These are phyloP conservation scores for Camellia japonica DNA, from an alignment of 148 eudicot species.

Conservation along the genomic window DNA sequence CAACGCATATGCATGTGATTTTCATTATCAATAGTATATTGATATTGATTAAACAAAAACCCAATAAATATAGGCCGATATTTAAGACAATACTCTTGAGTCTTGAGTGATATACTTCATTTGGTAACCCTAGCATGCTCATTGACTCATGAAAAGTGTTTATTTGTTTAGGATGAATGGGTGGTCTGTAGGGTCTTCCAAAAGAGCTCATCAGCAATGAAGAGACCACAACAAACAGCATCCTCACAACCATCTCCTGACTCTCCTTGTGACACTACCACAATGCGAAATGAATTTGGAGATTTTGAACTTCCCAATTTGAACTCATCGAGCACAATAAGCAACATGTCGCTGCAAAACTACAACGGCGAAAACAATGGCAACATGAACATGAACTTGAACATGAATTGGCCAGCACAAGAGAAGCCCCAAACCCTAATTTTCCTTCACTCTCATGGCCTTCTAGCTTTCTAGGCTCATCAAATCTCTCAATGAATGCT, in stretches of 20 bases:
- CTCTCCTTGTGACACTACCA: constrained; percentile 49
- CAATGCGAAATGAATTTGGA: constrained; percentile 45
- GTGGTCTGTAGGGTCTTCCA: constrained; percentile 84
- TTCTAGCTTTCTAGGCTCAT: constrained; percentile 47
- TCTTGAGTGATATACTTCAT: too few species aligned
- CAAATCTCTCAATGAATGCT: constrained; percentile 63
- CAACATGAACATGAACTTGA: constrained; percentile 29
- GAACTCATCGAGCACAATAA: constrained; percentile 27
- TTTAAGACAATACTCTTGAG: too few species aligned
- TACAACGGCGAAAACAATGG: constrained; percentile 14
- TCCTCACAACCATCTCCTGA: constrained; percentile 52
- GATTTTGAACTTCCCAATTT: constrained; percentile 56
- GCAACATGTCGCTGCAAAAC: constrained; percentile 31
- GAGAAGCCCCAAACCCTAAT: background rate
- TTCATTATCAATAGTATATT: too few species aligned
- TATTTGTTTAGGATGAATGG: constrained; percentile 71
- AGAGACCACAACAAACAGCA: constrained; percentile 50
- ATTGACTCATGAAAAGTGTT: background rate
- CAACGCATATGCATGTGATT: too few species aligned
- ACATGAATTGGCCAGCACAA: constrained; percentile 8
- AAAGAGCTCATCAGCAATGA: constrained; percentile 48
- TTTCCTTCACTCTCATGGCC: constrained; percentile 50
- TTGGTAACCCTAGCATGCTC: background rate
- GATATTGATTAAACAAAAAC: too few species aligned
- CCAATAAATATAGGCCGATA: too few species aligned